Evolutionary conservation across 257 asterid species (phyloP).

Genomic region (Phtheirospermum japonicum): DNA sequence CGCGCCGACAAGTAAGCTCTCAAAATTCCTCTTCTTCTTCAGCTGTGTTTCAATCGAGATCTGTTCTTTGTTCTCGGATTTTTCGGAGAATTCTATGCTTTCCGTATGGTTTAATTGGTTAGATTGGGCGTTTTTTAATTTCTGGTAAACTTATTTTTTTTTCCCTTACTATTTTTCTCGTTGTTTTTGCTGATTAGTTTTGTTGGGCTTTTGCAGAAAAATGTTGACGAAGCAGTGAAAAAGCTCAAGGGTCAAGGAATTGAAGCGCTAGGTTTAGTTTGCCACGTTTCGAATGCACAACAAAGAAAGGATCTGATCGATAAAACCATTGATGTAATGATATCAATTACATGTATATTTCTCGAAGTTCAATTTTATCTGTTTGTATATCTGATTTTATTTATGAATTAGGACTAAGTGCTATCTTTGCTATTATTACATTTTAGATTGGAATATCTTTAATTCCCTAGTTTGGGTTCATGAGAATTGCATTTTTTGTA

Average conservation of each 20-base stretch:
- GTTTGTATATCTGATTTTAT: background rate
- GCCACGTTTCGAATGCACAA: slow-evolving; percentile 77
- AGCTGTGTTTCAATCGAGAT: slow-evolving; percentile 2
- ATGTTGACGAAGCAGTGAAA: slow-evolving; percentile 83
- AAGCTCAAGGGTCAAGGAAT: slow-evolving; percentile 58
- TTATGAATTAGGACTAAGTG: background rate
- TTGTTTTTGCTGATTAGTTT: background rate
- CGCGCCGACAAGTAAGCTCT: slow-evolving; percentile 63
- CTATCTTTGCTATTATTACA: too few species aligned
- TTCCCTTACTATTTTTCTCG: too few species aligned
- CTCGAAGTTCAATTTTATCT: too few species aligned
- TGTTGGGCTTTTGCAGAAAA: slow-evolving; percentile 48
- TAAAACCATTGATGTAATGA: slow-evolving; percentile 64
- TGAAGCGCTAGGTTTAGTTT: slow-evolving; percentile 66
- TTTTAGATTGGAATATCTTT: background rate
- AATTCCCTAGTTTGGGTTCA: slow-evolving; percentile 6
- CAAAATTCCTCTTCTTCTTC: background rate
- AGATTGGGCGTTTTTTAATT: background rate
- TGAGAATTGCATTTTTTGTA: slow-evolving; percentile 5
- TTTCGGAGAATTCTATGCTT: slow-evolving; percentile 4
- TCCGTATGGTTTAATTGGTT: background rate
- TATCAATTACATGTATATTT: too few species aligned
- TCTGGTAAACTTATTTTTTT: background rate
- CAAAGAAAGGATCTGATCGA: slow-evolving; percentile 76
- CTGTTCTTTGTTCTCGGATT: background rate